Evolutionary conservation across 1,284 basidiomycete species (phyloP), one percentile per base, ranked within the genome.

Genomic region (Leccinum insigne): DNA sequence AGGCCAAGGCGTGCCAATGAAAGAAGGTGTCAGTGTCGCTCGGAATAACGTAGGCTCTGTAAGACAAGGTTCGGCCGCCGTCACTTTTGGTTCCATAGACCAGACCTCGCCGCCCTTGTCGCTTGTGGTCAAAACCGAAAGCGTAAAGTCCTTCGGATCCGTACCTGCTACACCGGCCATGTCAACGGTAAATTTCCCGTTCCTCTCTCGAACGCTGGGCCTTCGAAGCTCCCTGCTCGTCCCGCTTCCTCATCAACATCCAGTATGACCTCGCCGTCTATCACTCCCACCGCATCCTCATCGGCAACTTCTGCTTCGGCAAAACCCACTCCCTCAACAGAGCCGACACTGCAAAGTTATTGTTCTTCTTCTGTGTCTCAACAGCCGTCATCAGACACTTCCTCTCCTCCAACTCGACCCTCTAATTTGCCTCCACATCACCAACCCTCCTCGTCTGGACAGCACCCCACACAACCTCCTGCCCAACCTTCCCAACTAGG

Each of bases 81-180:
- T 91, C 70, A 92, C 85, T 69, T 95, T 95, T 80, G 94, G 94
- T 72, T 94, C 94, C 57, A 92, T 95, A 83, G 86, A 90, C 77
- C 86, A 92, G 77, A 82, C 80, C 68, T 14, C 14, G 38, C 14
- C 38, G 14, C 38, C 38, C 38, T 86, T 90, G 21, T 21, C 84
- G 54, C 87, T 90, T 54, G 77, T 85, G 62, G 82, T 87, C 71
- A 90, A 87, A 80, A 79, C 85, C 65, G 91, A 93, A 73, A 85
- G 82, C 68, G 89, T 94, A 72, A 92, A 89, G 77, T 86, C 90
- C 47, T 95, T 95, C 77, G 92, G 93, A 72, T 83, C 89, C 21
- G 86, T 94, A 58, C 86, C 75, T 32, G 72, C 29, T 26, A 26
- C 7, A 21, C 21, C 21, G 4, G 4, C 32, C 32, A 35, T 35